Base-by-base conservation (phyloP, 108 stramenopile species). In the Nitzschia palea region DNA sequence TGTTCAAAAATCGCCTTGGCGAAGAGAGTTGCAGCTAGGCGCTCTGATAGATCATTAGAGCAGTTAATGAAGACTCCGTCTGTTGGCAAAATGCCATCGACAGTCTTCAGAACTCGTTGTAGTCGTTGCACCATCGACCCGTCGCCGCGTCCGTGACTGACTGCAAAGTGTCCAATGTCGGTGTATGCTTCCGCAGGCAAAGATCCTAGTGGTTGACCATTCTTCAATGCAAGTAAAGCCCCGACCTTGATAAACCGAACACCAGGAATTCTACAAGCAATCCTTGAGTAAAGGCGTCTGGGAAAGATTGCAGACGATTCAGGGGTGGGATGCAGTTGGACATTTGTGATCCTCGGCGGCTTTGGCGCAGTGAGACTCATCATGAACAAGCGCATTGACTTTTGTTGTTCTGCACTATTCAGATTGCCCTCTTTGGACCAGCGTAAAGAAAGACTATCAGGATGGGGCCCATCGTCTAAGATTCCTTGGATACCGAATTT, bases 1-100 rank as follows among this genome's bases (percentile, higher is more conserved):
- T 55, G 54, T 55, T 55, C 30, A n/a, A 33, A 55, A n/a, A 55
- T 55, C 26, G 54, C 5, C n/a, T 33, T 55, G 28, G 54, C 28
- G n/a, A 55, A 29, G 12, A 55, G 4, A 9, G 12, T 17, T 12
- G 30, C 31, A 10, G 29, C 25, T 14, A 28, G 54, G 54, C 29
- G 26, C n/a, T n/a, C 31, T 3, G 10, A 6, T 8, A 14, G 54
- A 14, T 10, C 28, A 33, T 28, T 29, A n/a, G 26, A 55, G 10
- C 28, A 55, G n/a, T 55, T 28, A 4, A 33, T 29, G 29, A 32
- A 55, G 30, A 55, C 54, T 8, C 54, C 54, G n/a, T 55, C 54
- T 6, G 5, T n/a, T 55, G 23, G 6, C 31, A 55, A 33, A 23
- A 50, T 33, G 6, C 10, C 3, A 4, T 32, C 1, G 3, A 34